phyloP scores from a whole-genome alignment of 2,329 filamentous ascomycete genomes.

The Epicoccum nigrum region DNA sequence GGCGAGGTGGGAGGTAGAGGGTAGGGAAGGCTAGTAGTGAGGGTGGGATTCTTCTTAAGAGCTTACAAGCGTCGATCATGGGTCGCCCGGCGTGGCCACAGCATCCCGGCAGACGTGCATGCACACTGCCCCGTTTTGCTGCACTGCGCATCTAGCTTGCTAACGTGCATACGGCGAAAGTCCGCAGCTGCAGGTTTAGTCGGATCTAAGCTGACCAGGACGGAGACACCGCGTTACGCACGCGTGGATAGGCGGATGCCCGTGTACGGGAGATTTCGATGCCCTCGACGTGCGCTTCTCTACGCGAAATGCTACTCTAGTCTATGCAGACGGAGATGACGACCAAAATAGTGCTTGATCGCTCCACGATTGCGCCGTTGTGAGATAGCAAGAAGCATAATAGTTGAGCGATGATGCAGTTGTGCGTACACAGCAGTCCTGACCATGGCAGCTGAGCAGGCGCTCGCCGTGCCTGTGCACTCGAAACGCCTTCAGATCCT shows the following conservation, averaged over 20 bases:
- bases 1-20: slow-evolving; percentile 52
- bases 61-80: slow-evolving; percentile 43
- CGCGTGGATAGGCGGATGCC: slow-evolving; percentile 43
- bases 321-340: slow-evolving; percentile 44
- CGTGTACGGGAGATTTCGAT: slow-evolving; percentile 42
- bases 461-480: slow-evolving; percentile 7
- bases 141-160: slow-evolving; percentile 47
- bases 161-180: slow-evolving; percentile 47
- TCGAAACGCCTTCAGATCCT: slow-evolving; percentile 33
- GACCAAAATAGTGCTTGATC: slow-evolving; percentile 35
- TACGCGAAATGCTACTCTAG: slow-evolving; percentile 24
- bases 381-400: slow-evolving; percentile 30
- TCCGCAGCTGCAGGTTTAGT: slow-evolving; percentile 45
- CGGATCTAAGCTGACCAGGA: slow-evolving; percentile 46
- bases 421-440: slow-evolving; percentile 15
- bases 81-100: slow-evolving; percentile 45
- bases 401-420: slow-evolving; percentile 23
- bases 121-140: slow-evolving; percentile 48
- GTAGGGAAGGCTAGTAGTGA: slow-evolving; percentile 48
- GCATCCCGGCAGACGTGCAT: slow-evolving; percentile 43
- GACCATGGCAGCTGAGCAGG: slow-evolving; percentile 40
- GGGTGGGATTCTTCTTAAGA: slow-evolving; percentile 48
- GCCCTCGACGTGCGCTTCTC: slow-evolving; percentile 9
- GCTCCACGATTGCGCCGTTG: slow-evolving; percentile 22
- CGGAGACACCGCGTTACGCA: slow-evolving; percentile 16